Conservation (phyloP, 208 protist species). For the Naegleria lovaniensis region DNA sequence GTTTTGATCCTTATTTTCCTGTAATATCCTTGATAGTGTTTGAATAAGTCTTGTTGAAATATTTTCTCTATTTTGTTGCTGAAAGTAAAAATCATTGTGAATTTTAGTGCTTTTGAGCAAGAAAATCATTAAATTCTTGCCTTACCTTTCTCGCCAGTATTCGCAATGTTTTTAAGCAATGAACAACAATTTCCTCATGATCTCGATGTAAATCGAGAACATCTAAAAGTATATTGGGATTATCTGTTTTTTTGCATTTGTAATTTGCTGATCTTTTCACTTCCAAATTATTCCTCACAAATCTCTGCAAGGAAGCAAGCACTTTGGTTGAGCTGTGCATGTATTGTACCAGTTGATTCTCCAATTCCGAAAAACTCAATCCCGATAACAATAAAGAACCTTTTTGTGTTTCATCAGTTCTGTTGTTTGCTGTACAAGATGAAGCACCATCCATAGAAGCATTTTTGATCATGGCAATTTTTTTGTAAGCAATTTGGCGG, state of each 20-base stretch:
- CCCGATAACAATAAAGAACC: background rate
- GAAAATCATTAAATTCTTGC: too few species aligned
- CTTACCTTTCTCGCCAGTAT: conserved; percentile 10
- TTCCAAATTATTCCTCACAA: background rate
- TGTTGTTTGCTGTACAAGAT: too few species aligned
- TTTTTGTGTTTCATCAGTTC: too few species aligned
- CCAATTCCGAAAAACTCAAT: background rate
- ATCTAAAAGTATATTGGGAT: background rate
- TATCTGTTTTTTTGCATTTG: background rate
- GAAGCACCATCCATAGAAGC: too few species aligned
- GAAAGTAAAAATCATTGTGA: background rate
- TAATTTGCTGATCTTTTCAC: background rate
- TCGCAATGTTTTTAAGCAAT: background rate
- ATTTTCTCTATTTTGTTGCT: conserved; percentile 1
- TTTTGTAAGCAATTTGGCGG: too few species aligned
- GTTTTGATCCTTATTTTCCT: background rate
- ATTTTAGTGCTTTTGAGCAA: background rate
- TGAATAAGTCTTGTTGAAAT: background rate
- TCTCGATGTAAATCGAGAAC: background rate
- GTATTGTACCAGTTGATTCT: background rate
- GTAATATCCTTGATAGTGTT: background rate
- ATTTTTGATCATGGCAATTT: too few species aligned
- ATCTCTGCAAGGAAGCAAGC: background rate
- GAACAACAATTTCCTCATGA: background rate
- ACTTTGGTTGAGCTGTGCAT: background rate